Conservation (phyloP, 1,139 yeast species). For the Debaryomyces singareniensis region DNA sequence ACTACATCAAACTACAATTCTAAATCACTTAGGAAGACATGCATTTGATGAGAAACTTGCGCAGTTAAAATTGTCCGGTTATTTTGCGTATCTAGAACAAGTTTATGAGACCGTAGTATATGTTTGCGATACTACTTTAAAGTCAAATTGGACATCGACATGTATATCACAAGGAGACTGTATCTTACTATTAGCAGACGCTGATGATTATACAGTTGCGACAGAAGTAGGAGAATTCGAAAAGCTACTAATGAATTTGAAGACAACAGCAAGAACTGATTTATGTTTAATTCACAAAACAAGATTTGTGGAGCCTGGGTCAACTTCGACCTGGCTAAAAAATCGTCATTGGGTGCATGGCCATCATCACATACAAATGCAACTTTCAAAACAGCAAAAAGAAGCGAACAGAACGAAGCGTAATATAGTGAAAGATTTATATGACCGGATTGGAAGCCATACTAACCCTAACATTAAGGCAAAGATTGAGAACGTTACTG, state of each 20-base stretch:
- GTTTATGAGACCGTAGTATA: conserved; percentile 80
- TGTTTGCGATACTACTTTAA: conserved; percentile 78
- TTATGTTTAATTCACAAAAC: conserved; percentile 81
- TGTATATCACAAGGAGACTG: conserved; percentile 96
- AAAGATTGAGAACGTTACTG: conserved; percentile 27
- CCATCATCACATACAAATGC: conserved; percentile 84
- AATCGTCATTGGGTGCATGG: conserved; percentile 85
- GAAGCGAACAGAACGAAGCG: conserved; percentile 10
- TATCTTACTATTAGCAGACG: conserved; percentile 64
- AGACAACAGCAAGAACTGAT: conserved; percentile 86
- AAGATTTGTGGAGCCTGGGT: conserved; percentile 74
- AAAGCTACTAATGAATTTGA: conserved; percentile 61
- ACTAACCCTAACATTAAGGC: conserved; percentile 30
- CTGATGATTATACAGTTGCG: conserved; percentile 52
- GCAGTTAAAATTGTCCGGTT: conserved; percentile 77
- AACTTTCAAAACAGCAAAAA: conserved; percentile 16
- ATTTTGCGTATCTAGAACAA: conserved; percentile 87
- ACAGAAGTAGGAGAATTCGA: conserved; percentile 85
- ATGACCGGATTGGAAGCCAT: conserved; percentile 27
- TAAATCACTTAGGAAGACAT: conserved; percentile 79
- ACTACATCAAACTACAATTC: conserved; percentile 73
- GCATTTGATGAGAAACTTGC: conserved; percentile 86
- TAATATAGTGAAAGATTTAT: conserved; percentile 30
- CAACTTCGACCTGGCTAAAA: conserved; percentile 80
- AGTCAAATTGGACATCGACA: conserved; percentile 85